Evolutionary conservation across 2,329 filamentous ascomycete species (phyloP), one percentile per base, ranked within the genome.

Genomic region (Aspergillus japonicus): DNA sequence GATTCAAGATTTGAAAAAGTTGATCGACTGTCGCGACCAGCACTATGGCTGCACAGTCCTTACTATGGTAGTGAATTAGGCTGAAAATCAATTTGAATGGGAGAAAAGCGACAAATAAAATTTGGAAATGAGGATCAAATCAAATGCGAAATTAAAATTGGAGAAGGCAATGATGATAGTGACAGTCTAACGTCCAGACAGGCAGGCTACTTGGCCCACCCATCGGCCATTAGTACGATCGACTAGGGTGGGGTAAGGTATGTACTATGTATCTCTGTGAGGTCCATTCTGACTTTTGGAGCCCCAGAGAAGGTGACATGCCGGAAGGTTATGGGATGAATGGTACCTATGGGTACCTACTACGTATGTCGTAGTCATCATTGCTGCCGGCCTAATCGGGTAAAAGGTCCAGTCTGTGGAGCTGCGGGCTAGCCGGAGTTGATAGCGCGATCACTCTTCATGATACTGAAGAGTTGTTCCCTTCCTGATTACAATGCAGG

Each of bases 131-230:
- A 19, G 52, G 42, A 54, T 33, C 42, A 54, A 54, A 33, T 33
- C 52, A 54, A 23, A 47, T 12, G 29, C 23, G 11, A 54, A 47
- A 48, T 33, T 33, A 14, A 53, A 47, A 47, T 23, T 33, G 33
- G 23, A 47, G 19, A 54, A 47, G 14, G n/a, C 26, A 24, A 33
- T 42, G 19, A 31, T 14, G 31, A 47, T 31, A 3, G 39, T 54
- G 52, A 48, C 52, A 54, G 52, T 54, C 42, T 35, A 54, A 54
- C 52, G 52, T 47, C 33, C 42, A 23, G 52, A 39, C 52, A 33
- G 33, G 33, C 14, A 44, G 14, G 39, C 39, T 16, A 48, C 42
- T 54, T 29, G 52, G 31, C 52, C 52, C 52, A 54, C 52, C 26
- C 24, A 23, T 47, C 47, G 42, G 21, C 42, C n/a, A 48, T 48